phyloP scores from a whole-genome alignment of 305 asterid genomes.

The Fraxinus albicans region DNA sequence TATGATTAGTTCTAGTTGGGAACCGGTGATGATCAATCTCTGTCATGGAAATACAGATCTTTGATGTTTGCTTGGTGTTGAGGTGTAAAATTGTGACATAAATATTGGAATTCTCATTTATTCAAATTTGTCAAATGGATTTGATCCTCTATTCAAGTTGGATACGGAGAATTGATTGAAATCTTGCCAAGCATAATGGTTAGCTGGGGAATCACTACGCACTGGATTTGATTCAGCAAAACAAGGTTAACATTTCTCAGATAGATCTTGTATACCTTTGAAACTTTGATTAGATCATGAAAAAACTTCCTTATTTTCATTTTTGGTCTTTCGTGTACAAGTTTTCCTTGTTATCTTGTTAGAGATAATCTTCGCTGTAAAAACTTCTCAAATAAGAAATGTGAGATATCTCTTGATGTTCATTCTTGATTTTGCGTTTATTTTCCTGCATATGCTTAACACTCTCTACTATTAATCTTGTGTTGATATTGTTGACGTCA shows the following conservation, averaged over 20 bases:
- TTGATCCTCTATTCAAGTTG: background rate
- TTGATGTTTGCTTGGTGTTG: constrained; percentile 2
- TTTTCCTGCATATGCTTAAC: background rate
- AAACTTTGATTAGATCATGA: constrained; percentile 25
- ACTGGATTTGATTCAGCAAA: constrained; percentile 7
- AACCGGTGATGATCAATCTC: background rate
- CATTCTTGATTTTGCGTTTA: background rate
- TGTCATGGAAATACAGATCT: background rate
- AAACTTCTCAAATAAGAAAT: constrained; percentile 23
- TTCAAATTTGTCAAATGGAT: background rate
- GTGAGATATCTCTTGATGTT: constrained; percentile 10
- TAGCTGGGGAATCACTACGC: constrained; percentile 1
- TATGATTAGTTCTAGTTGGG: constrained; percentile 49
- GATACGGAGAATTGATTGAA: background rate
- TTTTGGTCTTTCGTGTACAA: constrained; percentile 5
- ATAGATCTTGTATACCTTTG: constrained; percentile 19
- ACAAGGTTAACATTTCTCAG: constrained; percentile 1
- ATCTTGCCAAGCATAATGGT: constrained; percentile 3
- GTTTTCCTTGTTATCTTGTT: constrained; percentile 17
- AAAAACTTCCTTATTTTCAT: constrained; percentile 19
- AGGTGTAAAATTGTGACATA: background rate
- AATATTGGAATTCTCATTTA: background rate
- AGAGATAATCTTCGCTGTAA: constrained; percentile 27
- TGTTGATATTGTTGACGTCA: background rate
- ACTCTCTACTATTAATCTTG: background rate